Base-by-base conservation (phyloP, 2,329 filamentous ascomycete species). In the Diplodia mutila region DNA sequence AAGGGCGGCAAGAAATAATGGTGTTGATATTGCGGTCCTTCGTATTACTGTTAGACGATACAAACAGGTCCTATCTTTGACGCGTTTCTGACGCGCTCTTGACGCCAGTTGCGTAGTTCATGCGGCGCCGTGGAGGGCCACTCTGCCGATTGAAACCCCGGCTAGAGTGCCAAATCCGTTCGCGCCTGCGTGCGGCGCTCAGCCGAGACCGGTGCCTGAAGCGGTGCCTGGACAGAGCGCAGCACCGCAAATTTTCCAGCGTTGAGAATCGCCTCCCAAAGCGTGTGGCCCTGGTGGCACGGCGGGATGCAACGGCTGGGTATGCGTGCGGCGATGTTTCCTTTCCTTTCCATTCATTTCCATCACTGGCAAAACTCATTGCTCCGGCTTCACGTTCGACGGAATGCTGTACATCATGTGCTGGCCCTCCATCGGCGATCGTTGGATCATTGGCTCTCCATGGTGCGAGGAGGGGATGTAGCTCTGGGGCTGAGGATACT, bases 391-490 rank as follows among this genome's bases (percentile, higher is more conserved):
- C 77, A 80, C 78, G 69, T 79, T 79, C 8, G 75, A 72, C 51
- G 74, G 74, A 71, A 78, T 75, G 61, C 77, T 77, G 64, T 80
- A 80, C 72, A 80, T 79, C 69, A 80, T 79, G 68, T 79, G 77
- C n/a, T 71, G 69, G 42, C 66, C 75, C 32, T 70, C 70, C 67
- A 70, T 66, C 9, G 48, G 63, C 29, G 54, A 29, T 11, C 66
- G 57, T 34, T 73, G 73, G 72, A 80, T 80, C 77, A 80, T 78
- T 25, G 73, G 53, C 25, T 67, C 69, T 48, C 61, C 63, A n/a
- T 69, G 69, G n/a, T 67, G 63, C 23, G 64, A 63, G 1, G 54
- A 65, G 8, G 65, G 68, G 23, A 67, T 68, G 51, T 69, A 67
- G 23, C 61, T 55, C 21, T 74, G 75, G 4, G 71, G 73, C 39